A percentile compares a stretch with the other conserved stretches of the same genome.
Evolutionary conservation across 768 basidiomycete species (phyloP).

Genomic region (Lepiota venenata): DNA sequence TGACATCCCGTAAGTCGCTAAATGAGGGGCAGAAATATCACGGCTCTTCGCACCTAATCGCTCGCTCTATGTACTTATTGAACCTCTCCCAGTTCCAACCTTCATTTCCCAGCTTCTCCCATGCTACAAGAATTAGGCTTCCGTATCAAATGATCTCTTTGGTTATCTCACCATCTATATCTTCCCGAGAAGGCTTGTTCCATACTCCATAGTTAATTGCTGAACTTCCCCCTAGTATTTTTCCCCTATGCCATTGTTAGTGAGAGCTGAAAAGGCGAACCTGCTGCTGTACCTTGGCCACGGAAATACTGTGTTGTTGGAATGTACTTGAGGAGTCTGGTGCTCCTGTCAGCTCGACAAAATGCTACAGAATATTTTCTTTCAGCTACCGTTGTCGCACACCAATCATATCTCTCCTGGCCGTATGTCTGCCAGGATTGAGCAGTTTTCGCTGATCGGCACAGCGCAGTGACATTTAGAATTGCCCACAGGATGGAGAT

Average conservation of each 20-base stretch:
- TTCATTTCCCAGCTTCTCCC: conserved; percentile 47
- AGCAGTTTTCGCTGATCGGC: not conserved
- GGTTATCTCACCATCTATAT: conserved; percentile 16
- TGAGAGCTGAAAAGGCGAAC: not conserved
- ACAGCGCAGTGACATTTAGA: not conserved
- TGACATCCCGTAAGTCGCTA: too few species aligned
- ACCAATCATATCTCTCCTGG: not conserved
- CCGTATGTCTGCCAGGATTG: not conserved
- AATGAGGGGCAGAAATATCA: too few species aligned
- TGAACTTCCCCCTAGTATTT: conserved; percentile 37
- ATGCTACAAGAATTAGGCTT: conserved; percentile 13
- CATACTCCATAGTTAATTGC: conserved; percentile 37
- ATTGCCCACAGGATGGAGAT: not conserved
- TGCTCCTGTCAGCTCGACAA: not conserved
- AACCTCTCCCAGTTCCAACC: conserved; percentile 52
- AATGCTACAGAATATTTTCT: not conserved
- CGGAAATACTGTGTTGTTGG: conserved; percentile 6
- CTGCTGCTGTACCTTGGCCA: conserved; percentile 13
- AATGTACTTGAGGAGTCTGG: not conserved
- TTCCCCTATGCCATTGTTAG: not conserved
- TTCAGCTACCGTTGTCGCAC: not conserved
- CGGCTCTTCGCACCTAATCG: conserved; percentile 36
- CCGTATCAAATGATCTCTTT: too few species aligned
- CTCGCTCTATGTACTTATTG: conserved; percentile 31
- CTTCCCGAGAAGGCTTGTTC: conserved; percentile 26